Base-by-base conservation (phyloP, 768 basidiomycete genomes). In the Phylloporus sp. region DNA sequence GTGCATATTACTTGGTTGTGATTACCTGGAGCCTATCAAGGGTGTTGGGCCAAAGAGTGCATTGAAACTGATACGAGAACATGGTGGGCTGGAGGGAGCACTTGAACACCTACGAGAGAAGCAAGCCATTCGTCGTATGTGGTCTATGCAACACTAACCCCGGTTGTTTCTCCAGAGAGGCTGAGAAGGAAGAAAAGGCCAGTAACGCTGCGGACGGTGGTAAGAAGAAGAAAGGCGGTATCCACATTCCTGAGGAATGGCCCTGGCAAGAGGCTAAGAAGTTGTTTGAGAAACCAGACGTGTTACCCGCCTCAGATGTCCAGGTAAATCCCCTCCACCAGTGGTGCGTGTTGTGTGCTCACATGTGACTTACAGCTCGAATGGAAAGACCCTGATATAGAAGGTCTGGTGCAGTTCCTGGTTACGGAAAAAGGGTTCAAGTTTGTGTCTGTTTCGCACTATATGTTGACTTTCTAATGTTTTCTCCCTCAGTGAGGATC, bases 1-100 rank as follows among this genome's bases (percentile, higher is more conserved):
- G 5, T 99, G 95, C 65, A 88, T 99, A 57, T 79, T 99, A 9
- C 84, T 98, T 34, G 97, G 97, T 5, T 99, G 97, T 53, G 97
- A 99, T 65, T 99, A 99, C 71, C 84, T 99, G 52, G 97, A 99
- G 67, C 97, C 97, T n/a, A 93, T 97, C 66, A 95, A 85, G 69
- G 97, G 97, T 3, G 74, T 99, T 38, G 97, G 97, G 24, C 95
- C 97, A 13, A 97, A 97, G 68, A 92, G 86, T 13, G 97, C 95
- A 4, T 74, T 97, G 45, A 99, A 98, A 71, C 80, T 97, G 28
- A 78, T 98, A 39, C 77, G 88, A 55, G 95, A 99, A 63, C 73
- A 90, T 52, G 84, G 84, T 9, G 76, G 77, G 10, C 77, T 99
- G 18, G 80, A 76, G 39, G 78, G 75, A 3, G 86, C 97, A 32